Base-by-base conservation (phyloP, 73 alveolate genomes). In the Effrenium voratum region DNA sequence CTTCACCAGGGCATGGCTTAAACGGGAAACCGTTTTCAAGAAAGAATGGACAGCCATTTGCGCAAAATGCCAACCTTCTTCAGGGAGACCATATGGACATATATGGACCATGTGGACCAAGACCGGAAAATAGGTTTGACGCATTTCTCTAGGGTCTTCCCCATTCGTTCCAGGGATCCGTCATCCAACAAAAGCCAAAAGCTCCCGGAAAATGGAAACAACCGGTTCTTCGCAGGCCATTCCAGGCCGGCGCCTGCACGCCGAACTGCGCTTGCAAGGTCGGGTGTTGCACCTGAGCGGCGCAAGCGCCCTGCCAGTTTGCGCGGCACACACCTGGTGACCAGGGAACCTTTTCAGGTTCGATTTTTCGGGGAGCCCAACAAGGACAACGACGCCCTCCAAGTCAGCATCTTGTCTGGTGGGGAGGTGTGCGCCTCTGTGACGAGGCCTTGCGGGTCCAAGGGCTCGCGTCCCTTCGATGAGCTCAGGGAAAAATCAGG, bases 221-320 rank as follows among this genome's bases (percentile, higher is more conserved):
- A 60, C 16, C 30, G 34, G 75, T 24, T 36, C 77, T 30, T 30
- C 77, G 40, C 34, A 28, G 43, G 38, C 26, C 77, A 28, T 16
- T 34, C 77, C 77, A 30, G 77, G 10, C 26, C 77, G 43, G n/a
- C n/a, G 38, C 43, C n/a, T 28, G 77, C 82, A 72, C 36, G 46
- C 82, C 82, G 36, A 72, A 72, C 47, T 72, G 82, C 6, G 82
- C 82, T 34, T 72, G 82, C 46, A 72, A 24, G 19, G 82, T 72
- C 49, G 82, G 82, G 36, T 72, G 82, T 30, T 72, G 82, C 5
- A 72, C 82, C 49, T 72, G 79, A n/a, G 43, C 26, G 63, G 63
- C n/a, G n/a, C n/a, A n/a, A n/a, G n/a, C n/a, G n/a, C n/a, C n/a
- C n/a, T n/a, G n/a, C n/a, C n/a, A n/a, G n/a, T n/a, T n/a, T n/a